Conservation (phyloP, 148 eudicot genomes). For the Vaccinium corymbosum region DNA sequence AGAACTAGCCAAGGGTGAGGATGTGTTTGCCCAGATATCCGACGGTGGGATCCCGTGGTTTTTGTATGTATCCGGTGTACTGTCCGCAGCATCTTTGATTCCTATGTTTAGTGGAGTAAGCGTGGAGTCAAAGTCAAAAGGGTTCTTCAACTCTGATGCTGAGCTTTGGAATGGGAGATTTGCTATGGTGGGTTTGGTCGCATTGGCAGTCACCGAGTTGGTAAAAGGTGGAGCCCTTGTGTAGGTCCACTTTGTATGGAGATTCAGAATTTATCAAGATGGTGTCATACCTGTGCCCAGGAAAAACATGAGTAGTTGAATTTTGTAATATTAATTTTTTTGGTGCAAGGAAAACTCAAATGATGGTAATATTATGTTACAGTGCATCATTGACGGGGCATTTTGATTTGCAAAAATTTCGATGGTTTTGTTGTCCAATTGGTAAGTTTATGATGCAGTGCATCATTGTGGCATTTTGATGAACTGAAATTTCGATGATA, state of each 20-base stretch:
- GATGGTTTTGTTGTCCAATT: background rate
- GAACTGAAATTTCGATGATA: background rate
- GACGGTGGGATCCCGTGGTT: slow-evolving; percentile 71
- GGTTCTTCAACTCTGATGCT: slow-evolving; percentile 63
- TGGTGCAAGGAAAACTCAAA: too few species aligned
- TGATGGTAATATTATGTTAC: too few species aligned
- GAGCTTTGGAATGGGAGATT: slow-evolving; percentile 80
- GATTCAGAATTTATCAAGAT: too few species aligned
- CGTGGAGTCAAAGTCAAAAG: slow-evolving; percentile 36
- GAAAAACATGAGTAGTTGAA: too few species aligned
- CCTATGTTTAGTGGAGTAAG: slow-evolving; percentile 56
- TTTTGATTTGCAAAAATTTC: too few species aligned
- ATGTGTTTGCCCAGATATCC: slow-evolving; percentile 53
- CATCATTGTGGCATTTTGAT: background rate
- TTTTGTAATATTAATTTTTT: too few species aligned
- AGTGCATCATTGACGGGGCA: too few species aligned
- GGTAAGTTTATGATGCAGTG: background rate
- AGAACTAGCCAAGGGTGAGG: slow-evolving; percentile 63
- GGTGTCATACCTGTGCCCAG: too few species aligned
- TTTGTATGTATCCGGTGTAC: slow-evolving; percentile 44
- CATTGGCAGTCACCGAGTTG: slow-evolving; percentile 72
- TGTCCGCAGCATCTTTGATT: slow-evolving; percentile 57
- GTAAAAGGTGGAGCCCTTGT: slow-evolving; percentile 68
- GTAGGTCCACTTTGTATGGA: slow-evolving; percentile 5
- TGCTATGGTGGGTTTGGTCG: slow-evolving; percentile 83